These are phyloP conservation scores for Diversispora epigaea DNA, from an alignment of 192 early-diverging fungal genomes.

Conservation along the genomic window DNA sequence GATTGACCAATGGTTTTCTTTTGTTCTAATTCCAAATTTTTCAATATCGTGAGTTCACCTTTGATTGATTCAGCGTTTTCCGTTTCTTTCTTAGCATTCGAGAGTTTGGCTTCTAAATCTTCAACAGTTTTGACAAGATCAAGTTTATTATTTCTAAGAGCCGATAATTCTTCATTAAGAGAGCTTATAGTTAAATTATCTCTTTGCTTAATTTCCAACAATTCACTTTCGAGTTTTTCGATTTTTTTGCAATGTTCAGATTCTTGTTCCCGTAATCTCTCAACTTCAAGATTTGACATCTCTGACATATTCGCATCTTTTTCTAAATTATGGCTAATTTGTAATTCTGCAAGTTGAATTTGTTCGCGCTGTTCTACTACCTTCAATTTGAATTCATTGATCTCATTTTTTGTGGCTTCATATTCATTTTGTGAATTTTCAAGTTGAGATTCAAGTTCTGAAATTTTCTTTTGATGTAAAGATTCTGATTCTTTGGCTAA, in stretches of 20 bases:
- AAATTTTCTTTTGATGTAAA: neutral
- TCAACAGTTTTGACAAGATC: neutral
- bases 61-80: neutral
- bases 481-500: neutral
- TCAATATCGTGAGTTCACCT: neutral
- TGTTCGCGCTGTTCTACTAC: neutral
- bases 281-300: neutral
- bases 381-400: neutral
- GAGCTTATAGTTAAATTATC: too few relatives aligned
- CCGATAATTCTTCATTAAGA: neutral
- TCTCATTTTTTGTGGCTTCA: neutral
- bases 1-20: neutral
- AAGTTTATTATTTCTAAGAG: neutral
- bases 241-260: neutral
- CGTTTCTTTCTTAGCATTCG: slow-evolving; percentile 3
- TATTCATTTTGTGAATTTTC: neutral
- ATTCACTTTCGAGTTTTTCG: neutral
- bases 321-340: neutral
- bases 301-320: neutral
- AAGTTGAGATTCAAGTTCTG: neutral
- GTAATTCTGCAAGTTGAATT: neutral
- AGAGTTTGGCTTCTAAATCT: neutral
- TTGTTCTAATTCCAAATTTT: neutral
- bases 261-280: neutral
- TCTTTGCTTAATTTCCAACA: too few relatives aligned